A percentile compares a stretch with the other conserved stretches of the same genome.
These are phyloP conservation scores for Phoenix roebelenii DNA, from an alignment of 176 grass and related monocot genomes.

Conservation along the genomic window DNA sequence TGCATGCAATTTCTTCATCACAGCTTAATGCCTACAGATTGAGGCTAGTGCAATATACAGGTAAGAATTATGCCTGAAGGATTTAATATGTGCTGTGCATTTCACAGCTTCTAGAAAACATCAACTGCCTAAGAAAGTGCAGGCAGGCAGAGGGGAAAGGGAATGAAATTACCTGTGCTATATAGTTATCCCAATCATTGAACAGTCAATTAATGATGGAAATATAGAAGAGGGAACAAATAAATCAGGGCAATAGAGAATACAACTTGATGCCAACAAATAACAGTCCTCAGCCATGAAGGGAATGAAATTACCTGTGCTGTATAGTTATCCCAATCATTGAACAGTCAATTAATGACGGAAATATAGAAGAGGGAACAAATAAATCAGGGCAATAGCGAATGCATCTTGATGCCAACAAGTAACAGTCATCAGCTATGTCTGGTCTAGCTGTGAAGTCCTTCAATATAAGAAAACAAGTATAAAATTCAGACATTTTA, in stretches of 20 bases:
- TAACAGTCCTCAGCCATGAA: constrained; percentile 91
- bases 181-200: constrained; percentile 92
- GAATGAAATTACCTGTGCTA: constrained; percentile 58
- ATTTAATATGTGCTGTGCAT: too few relatives aligned
- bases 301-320: constrained; percentile 46
- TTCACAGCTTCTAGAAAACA: too few relatives aligned
- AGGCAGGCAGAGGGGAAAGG: too few relatives aligned
- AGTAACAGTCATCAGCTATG: constrained; percentile 96
- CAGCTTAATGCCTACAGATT: too few relatives aligned
- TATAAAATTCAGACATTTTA: not conserved
- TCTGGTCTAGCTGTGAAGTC: constrained; percentile 99
- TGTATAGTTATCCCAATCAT: constrained; percentile 97
- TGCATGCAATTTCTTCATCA: too few relatives aligned
- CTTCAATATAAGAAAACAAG: constrained; percentile 31
- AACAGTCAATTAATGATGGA: constrained; percentile 70
- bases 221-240: constrained; percentile 73
- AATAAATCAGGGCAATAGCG: constrained; percentile 89
- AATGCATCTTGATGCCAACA: constrained; percentile 93
- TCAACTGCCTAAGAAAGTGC: too few relatives aligned
- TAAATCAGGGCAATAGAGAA: constrained; percentile 81
- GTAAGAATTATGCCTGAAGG: too few relatives aligned
- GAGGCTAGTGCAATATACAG: too few relatives aligned
- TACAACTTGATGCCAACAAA: constrained; percentile 91
- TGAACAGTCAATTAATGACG: constrained; percentile 68
- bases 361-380: constrained; percentile 67